Evolutionary conservation across 345 rosid genomes (phyloP), one percentile per base, ranked within the genome.

Genomic region (Litchi chinensis): DNA sequence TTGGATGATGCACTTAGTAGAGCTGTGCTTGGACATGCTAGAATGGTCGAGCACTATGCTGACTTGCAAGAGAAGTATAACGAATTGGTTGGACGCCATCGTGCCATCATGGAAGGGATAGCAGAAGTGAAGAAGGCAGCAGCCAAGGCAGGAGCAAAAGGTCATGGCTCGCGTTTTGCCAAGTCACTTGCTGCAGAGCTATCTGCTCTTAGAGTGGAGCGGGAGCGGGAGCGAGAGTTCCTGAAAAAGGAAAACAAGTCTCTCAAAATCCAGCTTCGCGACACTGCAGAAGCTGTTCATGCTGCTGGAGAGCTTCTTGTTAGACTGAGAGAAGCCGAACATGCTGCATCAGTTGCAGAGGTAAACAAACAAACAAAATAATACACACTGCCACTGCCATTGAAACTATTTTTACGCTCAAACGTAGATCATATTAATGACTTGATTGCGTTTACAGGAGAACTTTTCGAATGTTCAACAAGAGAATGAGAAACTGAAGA

Each of bases 261-360:
- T 79, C 98, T 94, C 24, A 93, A 83, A 84, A 80, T 85, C 83
- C 99, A 96, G 86, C 88, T 93, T 26, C 85, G 97, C 65, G 93
- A 95, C 87, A 95, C 97, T 56, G 99, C 98, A 52, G 99, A 96
- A 83, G 99, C 98, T 60, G 99, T 94, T 77, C 99, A 94, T 82
- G 94, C 97, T 62, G 98, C 99, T 41, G 99, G 99, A 81, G 99
- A 95, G 84, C 92, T 95, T 39, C 98, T 95, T 50, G 97, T 91
- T 32, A 81, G 97, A 83, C 90, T 95, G 39, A 89, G 91, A 86
- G 99, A 94, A 88, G 94, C 99, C 13, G 98, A 94, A 80, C 95
- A 93, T 76, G 88, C 93, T 11, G 91, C 98, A 73, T 81, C 95
- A 68, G 83, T 76, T 72, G 93, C 97, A 50, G 93, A 91, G 99